Conservation (phyloP, 148 eudicot species). For the Cornus controversa region DNA sequence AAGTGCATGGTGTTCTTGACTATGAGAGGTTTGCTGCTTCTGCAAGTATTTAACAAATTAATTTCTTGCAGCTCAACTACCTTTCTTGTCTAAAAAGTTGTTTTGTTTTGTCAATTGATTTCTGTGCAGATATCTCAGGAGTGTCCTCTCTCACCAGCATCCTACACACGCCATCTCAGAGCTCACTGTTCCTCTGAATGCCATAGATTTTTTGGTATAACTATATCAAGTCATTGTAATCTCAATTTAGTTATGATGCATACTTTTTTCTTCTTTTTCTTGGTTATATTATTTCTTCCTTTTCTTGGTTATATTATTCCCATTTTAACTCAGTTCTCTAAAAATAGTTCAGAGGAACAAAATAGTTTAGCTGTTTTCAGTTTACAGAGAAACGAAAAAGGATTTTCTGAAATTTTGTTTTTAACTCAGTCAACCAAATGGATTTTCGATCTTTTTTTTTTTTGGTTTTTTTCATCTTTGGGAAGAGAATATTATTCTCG, state of each 20-base stretch:
- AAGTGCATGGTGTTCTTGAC: conserved; percentile 55
- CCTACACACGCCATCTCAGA: conserved; percentile 53
- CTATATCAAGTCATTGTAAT: conserved; percentile 2
- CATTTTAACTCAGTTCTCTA: no score
- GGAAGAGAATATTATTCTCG: no score
- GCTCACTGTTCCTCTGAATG: conserved; percentile 52
- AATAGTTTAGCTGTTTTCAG: no score
- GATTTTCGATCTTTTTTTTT: no score
- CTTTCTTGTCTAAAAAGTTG: conserved; percentile 13
- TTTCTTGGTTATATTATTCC: neutral
- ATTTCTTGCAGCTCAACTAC: neutral
- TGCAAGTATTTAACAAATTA: neutral
- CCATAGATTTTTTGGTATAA: conserved; percentile 64
- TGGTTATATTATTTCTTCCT: neutral
- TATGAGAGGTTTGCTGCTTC: conserved; percentile 62
- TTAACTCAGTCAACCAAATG: no score
- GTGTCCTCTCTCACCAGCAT: conserved; percentile 70
- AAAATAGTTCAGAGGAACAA: no score
- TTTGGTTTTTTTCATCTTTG: no score
- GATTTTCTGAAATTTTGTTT: no score
- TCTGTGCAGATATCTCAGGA: conserved; percentile 58
- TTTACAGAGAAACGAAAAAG: no score
- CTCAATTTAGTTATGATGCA: neutral
- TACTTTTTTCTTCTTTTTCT: neutral
- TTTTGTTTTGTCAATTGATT: conserved; percentile 10